Base-by-base conservation (phyloP, 306 rosid genomes). In the Trifolium dubium region DNA sequence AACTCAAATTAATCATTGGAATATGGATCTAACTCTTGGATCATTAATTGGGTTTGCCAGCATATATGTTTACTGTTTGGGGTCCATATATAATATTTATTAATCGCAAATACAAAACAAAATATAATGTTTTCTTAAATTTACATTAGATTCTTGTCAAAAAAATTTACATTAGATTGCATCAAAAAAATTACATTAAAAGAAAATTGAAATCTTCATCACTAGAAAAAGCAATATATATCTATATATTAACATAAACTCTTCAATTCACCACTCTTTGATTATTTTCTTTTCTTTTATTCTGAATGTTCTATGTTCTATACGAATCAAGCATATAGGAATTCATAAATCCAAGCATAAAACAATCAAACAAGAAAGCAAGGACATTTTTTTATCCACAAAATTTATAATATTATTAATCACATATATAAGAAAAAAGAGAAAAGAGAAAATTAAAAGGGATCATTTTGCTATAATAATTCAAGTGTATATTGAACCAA, bases 361-460 rank as follows among this genome's bases (percentile, higher is more conserved):
- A 69, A 51, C 34, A 17, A 60, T 7, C 35, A 80, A 74, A 67
- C 58, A 31, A 23, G 8, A 49, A 63, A 67, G 32, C 62, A 39
- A 46, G 51, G 35, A 67, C 39, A 64, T 49, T 34, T 72, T 63
- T 82, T 77, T 85, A 85, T 86, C 81, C 89, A 92, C 96, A 88
- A 82, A 71, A 71, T 64, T 37, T 77, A 40, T 67, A 79, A 37
- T 37, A 37, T 37, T 37, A 37, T 37, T 37, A 37, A 79, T 71
- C 73, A 80, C 78, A 69, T 67, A 79, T 81, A 73, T 23, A 37
- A 35, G 5, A 28, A 55, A 31, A 9, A 41, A 53, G 37, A 59
- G 37, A 47, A 56, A 41, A 23, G 23, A 23, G 23, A 23, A 23
- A 23, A 23, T 23, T 23, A 23, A 23, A 23, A 30, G 47, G 37